Evolutionary conservation across 1,284 basidiomycete species (phyloP), one percentile per base, ranked within the genome.

Genomic region (Puccinia sorghi): DNA sequence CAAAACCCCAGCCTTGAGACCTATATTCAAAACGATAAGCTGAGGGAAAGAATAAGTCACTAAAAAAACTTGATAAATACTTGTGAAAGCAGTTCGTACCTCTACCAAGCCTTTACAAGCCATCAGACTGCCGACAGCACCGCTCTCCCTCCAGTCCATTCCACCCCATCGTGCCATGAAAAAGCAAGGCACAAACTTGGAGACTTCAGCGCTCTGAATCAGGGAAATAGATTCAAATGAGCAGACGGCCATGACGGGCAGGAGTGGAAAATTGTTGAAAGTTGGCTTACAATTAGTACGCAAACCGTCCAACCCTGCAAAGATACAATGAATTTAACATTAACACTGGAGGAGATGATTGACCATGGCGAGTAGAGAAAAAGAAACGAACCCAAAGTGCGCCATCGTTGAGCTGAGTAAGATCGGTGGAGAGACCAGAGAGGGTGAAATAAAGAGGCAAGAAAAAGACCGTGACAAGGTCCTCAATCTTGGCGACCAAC

Each of bases 21-120:
- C 94, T 81, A 97, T 90, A 83, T 97, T 97, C 83, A 97, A 89
- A 12, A 96, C 94, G 81, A 97, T 95, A 64, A 96, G 88, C 84
- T 94, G 57, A 32, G 22, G 17, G 22, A 17, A 92, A 17, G 93
- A 32, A 52, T 52, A 22, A 70, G 67, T 17, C 87, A 87, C 72
- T 91, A 91, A 80, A 20, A 66, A 15, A 43, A 22, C 41, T 41
- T 52, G 12, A 61, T 66, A 39, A 32, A 22, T 20, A 71, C 6
- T 27, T n/a, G 8, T 8, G 9, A 9, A 13, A 39, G 11, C 6
- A 61, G 46, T 41, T 22, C 41, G 27, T 37, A 78, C 70, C 66
- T 82, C 82, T 66, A 83, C 81, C 9, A 83, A 92, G 90, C 93
- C 93, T 86, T 97, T 97, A 86, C 93, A 97, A 83, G 90, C 90